These are phyloP conservation scores for Penicillium brasilianum DNA, from an alignment of 2,329 filamentous ascomycete species.

Conservation along the genomic window DNA sequence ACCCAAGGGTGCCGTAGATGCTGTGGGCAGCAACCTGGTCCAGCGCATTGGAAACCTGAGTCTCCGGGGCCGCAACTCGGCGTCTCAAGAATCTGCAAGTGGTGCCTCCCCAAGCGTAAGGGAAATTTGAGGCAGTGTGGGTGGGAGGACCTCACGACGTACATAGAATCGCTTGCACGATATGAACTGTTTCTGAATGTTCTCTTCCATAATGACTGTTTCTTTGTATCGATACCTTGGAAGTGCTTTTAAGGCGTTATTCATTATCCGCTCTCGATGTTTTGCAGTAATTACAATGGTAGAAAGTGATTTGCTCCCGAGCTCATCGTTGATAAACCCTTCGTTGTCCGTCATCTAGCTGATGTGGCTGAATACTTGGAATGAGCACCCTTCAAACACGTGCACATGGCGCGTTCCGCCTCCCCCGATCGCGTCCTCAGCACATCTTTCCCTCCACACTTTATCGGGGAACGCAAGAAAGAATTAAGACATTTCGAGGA, in stretches of 20 bases:
- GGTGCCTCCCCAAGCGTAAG: conserved; percentile 40
- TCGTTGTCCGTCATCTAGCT: neutral
- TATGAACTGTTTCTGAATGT: conserved; percentile 9
- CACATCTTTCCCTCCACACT: neutral
- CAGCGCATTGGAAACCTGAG: conserved; percentile 83
- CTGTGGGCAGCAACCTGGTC: conserved; percentile 87
- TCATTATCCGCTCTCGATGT: neutral
- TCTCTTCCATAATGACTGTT: neutral
- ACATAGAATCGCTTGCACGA: conserved; percentile 22
- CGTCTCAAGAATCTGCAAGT: conserved; percentile 38
- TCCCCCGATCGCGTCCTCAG: neutral
- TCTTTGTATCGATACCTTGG: conserved; percentile 6
- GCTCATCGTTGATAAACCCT: neutral
- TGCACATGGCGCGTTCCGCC: conserved; percentile 15
- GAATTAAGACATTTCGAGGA: neutral
- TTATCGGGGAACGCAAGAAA: neutral
- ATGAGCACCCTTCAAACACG: conserved; percentile 14
- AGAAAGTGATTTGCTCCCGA: neutral
- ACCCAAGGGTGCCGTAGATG: conserved; percentile 88
- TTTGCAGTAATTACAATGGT: neutral
- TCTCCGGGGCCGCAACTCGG: conserved; percentile 51
- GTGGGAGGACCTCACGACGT: conserved; percentile 12
- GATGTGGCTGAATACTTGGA: neutral
- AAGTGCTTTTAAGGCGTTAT: neutral
- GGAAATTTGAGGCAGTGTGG: conserved; percentile 38